Evolutionary conservation across 768 basidiomycete genomes (phyloP), one percentile per base, ranked within the genome.

Genomic region (Rhizopogon vesiculosus): DNA sequence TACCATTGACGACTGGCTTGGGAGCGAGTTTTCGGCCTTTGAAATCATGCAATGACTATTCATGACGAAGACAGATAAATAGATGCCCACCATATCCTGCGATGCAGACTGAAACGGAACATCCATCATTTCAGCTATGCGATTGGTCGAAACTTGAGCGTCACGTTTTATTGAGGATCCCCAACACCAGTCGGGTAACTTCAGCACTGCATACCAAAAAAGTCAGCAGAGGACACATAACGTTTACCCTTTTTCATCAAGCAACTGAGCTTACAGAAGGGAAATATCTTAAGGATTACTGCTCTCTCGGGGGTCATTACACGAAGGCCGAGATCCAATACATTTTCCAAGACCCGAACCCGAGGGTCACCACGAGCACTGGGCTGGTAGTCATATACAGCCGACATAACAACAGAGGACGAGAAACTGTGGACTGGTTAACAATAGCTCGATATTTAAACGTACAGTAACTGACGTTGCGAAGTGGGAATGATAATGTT

Each of bases 121-220:
- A 29, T 63, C 62, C 59, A 42, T 56, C 56, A 38, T 35, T 18
- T 4, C 53, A 3, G 31, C 39, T 18, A 44, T 48, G 48, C 42
- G 43, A 12, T 45, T 12, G 7, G 10, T 19, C 1, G 55, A 60
- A 2, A 38, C 33, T 18, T 7, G 51, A 12, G 73, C 75, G 16
- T 67, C 61, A 40, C 62, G 62, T 59, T 73, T 25, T 4, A 25
- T 25, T 4, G 25, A 25, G 4, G 25, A 25, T 25, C 25, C 25
- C 25, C 25, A 25, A 25, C 25, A 25, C 25, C 25, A 25, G 25
- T 25, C 25, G 25, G 25, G 25, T 25, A 25, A 25, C 25, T 31
- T 72, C 57, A 75, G 68, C 18, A 22, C 41, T 15, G 54, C 54
- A 8, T 72, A 72, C 3, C 74, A 72, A 4, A 77, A 76, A 45